Conservation (phyloP, 345 rosid species). For the Citrus mangshanensis region DNA sequence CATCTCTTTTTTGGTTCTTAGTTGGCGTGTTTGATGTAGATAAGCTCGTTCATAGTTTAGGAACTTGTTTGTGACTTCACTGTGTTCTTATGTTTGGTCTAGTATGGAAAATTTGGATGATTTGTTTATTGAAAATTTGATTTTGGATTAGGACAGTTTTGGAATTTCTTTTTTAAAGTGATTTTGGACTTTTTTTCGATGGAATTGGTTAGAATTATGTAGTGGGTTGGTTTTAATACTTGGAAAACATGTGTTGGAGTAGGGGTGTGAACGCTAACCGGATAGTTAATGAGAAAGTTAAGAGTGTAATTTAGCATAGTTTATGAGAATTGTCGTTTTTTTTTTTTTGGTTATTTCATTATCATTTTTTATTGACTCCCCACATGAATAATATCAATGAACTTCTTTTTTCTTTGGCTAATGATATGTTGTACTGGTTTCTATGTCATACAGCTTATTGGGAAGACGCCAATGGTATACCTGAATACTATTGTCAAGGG, state of each 20-base stretch:
- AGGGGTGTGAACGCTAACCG: background rate
- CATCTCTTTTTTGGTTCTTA: background rate
- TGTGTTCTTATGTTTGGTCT: background rate
- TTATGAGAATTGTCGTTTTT: background rate
- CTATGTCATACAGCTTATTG: constrained; percentile 60
- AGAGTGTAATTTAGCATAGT: background rate
- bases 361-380: background rate
- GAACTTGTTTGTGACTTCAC: background rate
- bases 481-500: constrained; percentile 84
- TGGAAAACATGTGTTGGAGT: background rate
- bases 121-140: background rate
- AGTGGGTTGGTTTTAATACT: constrained; percentile 6
- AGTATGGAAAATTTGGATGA: background rate
- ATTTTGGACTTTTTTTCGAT: background rate
- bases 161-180: background rate
- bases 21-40: background rate
- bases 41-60: background rate
- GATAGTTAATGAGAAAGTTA: background rate
- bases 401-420: background rate
- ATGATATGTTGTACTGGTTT: constrained; percentile 9
- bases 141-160: background rate
- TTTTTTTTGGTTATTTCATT: background rate
- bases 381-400: background rate
- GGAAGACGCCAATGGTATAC: constrained; percentile 94
- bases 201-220: background rate